These are phyloP conservation scores for Sarcodon sp. DNA, from an alignment of 768 basidiomycete genomes.

Conservation along the genomic window DNA sequence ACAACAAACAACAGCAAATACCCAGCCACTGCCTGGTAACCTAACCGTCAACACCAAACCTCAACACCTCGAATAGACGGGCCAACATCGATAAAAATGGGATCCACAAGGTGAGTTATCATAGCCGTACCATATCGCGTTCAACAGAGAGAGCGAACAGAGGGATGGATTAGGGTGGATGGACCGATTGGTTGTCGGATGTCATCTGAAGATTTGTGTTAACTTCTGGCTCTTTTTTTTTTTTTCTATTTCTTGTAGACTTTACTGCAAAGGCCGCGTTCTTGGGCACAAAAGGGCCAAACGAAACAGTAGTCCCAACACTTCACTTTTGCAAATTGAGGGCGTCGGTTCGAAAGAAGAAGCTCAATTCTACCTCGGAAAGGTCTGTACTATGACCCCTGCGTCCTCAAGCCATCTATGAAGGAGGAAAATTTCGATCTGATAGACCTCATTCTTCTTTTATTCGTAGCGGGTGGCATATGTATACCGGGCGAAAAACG, in stretches of 20 bases:
- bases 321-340: slow-evolving; percentile 94
- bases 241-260: slow-evolving; percentile 29
- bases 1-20: no score
- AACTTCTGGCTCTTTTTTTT: not conserved
- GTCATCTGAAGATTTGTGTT: slow-evolving; percentile 2
- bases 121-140: slow-evolving; percentile 9
- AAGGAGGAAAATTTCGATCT: no score
- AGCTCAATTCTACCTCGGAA: slow-evolving; percentile 96
- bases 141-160: slow-evolving; percentile 7
- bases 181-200: slow-evolving; percentile 18
- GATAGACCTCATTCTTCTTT: not conserved
- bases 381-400: slow-evolving; percentile 40
- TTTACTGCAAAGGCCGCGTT: slow-evolving; percentile 94
- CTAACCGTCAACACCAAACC: no score
- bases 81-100: slow-evolving; percentile 42
- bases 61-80: no score
- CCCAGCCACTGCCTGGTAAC: no score
- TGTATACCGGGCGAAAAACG: slow-evolving; percentile 95
- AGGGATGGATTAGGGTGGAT: slow-evolving; percentile 32
- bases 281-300: slow-evolving; percentile 98
- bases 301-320: slow-evolving; percentile 92
- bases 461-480: slow-evolving; percentile 79
- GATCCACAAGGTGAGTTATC: slow-evolving; percentile 60
- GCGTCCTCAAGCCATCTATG: not conserved
- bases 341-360: slow-evolving; percentile 90